Conservation (phyloP, 2,329 filamentous ascomycete genomes). For the Magnaporthiopsis incrustans region DNA sequence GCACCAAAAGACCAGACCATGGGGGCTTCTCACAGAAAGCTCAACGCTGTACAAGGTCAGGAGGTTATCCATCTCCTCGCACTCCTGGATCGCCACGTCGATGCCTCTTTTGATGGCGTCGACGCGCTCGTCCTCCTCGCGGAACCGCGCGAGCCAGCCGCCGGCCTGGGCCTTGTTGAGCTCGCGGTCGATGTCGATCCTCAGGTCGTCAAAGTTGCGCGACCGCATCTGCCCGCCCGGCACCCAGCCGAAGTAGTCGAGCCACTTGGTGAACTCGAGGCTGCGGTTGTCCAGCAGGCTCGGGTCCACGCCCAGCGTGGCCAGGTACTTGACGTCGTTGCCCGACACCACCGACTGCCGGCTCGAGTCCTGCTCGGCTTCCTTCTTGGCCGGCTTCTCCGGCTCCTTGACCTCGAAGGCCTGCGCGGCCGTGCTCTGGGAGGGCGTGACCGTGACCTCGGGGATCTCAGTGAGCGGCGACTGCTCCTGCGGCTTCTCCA, state of each 20-base stretch:
- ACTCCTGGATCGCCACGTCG: conserved; percentile 86
- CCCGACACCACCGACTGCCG: conserved; percentile 58
- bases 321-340: conserved; percentile 71
- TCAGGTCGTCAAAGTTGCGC: conserved; percentile 71
- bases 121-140: conserved; percentile 85
- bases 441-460: conserved; percentile 50
- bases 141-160: conserved; percentile 76
- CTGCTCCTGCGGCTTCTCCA: conserved; percentile 28
- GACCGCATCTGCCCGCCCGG: conserved; percentile 65
- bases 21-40: conserved; percentile 58
- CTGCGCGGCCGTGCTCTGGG: conserved; percentile 23
- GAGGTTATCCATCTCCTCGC: conserved; percentile 90
- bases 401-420: conserved; percentile 30
- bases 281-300: conserved; percentile 67
- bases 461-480: conserved; percentile 35
- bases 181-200: conserved; percentile 76
- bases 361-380: conserved; percentile 32
- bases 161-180: conserved; percentile 86
- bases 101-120: conserved; percentile 79
- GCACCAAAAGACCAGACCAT: not conserved
- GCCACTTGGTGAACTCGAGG: conserved; percentile 70
- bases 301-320: conserved; percentile 69
- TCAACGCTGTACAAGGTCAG: conserved; percentile 93
- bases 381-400: conserved; percentile 26
- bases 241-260: conserved; percentile 86